phyloP scores from a whole-genome alignment of 805 yeast genomes.

The Saccharomycopsis sp. region DNA sequence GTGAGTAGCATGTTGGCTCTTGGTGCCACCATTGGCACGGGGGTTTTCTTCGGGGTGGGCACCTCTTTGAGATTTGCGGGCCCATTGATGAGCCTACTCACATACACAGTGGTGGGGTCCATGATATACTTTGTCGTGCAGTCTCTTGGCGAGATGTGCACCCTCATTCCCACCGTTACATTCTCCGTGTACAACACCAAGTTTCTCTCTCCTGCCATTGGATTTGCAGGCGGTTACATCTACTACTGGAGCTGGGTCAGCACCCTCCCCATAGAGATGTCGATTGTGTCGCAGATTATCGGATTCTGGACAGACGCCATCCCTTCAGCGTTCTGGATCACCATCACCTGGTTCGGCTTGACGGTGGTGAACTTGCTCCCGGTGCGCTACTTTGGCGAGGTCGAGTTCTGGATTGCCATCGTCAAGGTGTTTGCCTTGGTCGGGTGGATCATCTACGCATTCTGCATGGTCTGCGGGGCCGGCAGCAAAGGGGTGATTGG shows the following conservation, averaged over 20 bases:
- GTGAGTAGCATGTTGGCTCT: slow-evolving; percentile 64
- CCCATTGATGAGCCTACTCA: slow-evolving; percentile 53
- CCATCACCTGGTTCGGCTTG: slow-evolving; percentile 41
- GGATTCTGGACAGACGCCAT: slow-evolving; percentile 44
- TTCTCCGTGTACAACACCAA: slow-evolving; percentile 54
- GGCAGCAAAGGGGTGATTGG: slow-evolving; percentile 48
- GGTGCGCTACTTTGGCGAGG: slow-evolving; percentile 46
- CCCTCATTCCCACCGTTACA: slow-evolving; percentile 54
- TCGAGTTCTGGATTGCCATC: slow-evolving; percentile 49
- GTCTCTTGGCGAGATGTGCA: slow-evolving; percentile 67
- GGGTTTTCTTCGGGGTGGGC: slow-evolving; percentile 57
- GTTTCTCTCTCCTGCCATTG: slow-evolving; percentile 54
- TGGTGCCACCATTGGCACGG: slow-evolving; percentile 71
- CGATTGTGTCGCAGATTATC: slow-evolving; percentile 48
- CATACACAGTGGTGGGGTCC: slow-evolving; percentile 54
- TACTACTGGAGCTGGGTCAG: slow-evolving; percentile 71
- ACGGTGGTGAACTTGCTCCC: slow-evolving; percentile 43
- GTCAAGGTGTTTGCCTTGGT: slow-evolving; percentile 45
- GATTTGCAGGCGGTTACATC: slow-evolving; percentile 60
- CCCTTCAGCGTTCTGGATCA: slow-evolving; percentile 55
- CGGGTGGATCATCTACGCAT: slow-evolving; percentile 45
- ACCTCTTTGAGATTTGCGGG: slow-evolving; percentile 46
- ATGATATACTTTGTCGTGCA: slow-evolving; percentile 54
- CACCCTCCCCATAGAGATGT: slow-evolving; percentile 53
- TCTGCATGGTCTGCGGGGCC: slow-evolving; percentile 50